phyloP scores from a whole-genome alignment of 441 rosid species.

The Populus hybrid region DNA sequence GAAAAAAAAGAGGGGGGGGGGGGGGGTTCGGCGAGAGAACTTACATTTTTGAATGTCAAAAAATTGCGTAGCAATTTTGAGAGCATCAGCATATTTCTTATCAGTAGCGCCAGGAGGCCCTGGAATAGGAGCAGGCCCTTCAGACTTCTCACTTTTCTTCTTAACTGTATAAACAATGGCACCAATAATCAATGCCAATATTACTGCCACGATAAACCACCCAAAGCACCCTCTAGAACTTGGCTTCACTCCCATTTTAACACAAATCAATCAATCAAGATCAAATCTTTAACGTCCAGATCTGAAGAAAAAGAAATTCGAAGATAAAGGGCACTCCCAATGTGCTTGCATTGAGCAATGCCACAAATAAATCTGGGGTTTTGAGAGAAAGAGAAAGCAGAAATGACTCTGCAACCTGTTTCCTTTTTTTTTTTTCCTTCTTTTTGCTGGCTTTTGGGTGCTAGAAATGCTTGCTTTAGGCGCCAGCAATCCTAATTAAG shows the following conservation, averaged over 20 bases:
- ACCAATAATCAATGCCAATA: constrained; percentile 50
- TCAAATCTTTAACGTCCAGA: not conserved
- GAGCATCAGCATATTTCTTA: constrained; percentile 76
- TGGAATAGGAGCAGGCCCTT: constrained; percentile 40
- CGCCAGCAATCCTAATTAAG: constrained; percentile 1
- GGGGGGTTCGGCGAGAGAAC: not conserved
- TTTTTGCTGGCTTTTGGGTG: not conserved
- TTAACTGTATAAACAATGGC: constrained; percentile 53
- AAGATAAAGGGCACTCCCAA: constrained; percentile 19
- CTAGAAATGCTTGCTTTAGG: constrained; percentile 12
- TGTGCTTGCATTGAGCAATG: constrained; percentile 8
- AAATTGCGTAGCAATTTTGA: constrained; percentile 73
- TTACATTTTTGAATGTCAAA: constrained; percentile 90
- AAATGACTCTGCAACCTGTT: not conserved
- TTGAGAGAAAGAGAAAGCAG: not conserved
- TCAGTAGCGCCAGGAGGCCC: constrained; percentile 82
- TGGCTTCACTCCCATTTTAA: constrained; percentile 53
- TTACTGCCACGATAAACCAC: constrained; percentile 47
- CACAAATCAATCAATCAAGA: not conserved
- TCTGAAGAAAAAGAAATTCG: not conserved
- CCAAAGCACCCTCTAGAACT: constrained; percentile 62
- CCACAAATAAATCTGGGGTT: not conserved
- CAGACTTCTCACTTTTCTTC: constrained; percentile 41
- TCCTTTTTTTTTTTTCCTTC: not conserved
- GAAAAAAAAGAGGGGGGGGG: too few species aligned